phyloP scores from a whole-genome alignment of 768 basidiomycete species.

The Pisolithus microcarpus region DNA sequence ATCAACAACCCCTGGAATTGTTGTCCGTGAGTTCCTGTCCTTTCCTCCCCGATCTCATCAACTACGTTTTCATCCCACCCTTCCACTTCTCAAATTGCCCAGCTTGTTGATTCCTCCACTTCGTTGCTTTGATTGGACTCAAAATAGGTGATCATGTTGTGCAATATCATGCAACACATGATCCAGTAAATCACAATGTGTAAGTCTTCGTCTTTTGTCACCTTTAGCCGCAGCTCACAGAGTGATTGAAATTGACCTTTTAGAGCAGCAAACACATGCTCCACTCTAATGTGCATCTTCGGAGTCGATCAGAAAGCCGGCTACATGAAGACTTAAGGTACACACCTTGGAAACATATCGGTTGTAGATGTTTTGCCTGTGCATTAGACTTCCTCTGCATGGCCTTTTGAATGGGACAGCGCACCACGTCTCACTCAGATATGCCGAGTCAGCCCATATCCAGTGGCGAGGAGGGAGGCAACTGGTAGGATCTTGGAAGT shows the following conservation, averaged over 20 bases:
- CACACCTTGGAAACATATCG: neutral
- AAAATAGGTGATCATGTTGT: neutral
- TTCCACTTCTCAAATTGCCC: neutral
- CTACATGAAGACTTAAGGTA: neutral
- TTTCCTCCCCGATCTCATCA: neutral
- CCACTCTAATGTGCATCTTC: neutral
- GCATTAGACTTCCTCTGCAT: neutral
- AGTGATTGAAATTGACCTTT: neutral
- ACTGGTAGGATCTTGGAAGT: neutral
- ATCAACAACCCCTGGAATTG: neutral
- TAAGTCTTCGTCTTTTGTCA: neutral
- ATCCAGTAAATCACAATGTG: neutral
- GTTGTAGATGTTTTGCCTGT: slow-evolving; percentile 1
- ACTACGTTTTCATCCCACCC: neutral
- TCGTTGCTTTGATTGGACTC: neutral
- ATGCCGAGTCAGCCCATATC: neutral
- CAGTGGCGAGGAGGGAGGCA: neutral
- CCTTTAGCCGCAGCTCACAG: neutral
- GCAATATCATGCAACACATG: neutral
- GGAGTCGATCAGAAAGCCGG: neutral
- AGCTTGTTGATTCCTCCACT: neutral
- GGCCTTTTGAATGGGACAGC: slow-evolving; percentile 10
- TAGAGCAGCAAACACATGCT: neutral
- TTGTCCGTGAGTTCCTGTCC: neutral
- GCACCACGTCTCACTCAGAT: neutral